Evolutionary conservation across 805 yeast species (phyloP), one percentile per base, ranked within the genome.

Genomic region (Komagataella pastoris): DNA sequence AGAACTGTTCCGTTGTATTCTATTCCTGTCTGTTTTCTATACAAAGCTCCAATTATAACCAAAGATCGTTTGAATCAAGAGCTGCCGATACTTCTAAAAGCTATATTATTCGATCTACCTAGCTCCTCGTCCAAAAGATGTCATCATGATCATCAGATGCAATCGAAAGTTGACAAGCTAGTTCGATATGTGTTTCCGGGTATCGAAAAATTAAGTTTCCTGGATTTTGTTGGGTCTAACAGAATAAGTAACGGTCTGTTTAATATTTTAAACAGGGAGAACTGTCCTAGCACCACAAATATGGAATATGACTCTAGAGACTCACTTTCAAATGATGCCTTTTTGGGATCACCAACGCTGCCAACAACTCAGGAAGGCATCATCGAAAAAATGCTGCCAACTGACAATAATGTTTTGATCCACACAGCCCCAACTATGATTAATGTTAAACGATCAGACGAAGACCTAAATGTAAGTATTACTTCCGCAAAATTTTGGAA

Each of bases 1-100:
- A 67, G 90, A 53, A 77, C 81, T 46, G 76, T 83, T 53, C 82
- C 87, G 17, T 69, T 82, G 0, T 69, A 74, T 47, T 75, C 85
- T 0, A 79, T 85, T 8, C 91, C 95, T 0, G 68, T 71, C 14
- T 58, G 61, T 12, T 80, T 80, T 55, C 64, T 75, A 46, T 54
- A 66, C 10, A 66, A 69, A 17, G 71, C 66, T 51, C 73, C 74
- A 0, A 48, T 45, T 0, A 47, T 73, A 3, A 18, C 59, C 2
- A 58, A 53, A 10, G 53, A 51, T 1, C 57, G 59, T 1, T 51
- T 67, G 7, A 54, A 48, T 0, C 51, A 55, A 0, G 24, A 65
- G 0, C 47, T 72, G 6, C 71, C 72, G 2, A 56, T 67, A 1
- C 50, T 73, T 0, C 61, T 64, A 48, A 66, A 63, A 46, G 52